phyloP scores from a whole-genome alignment of 2,329 filamentous ascomycete species.

The Aspergillus sp. region DNA sequence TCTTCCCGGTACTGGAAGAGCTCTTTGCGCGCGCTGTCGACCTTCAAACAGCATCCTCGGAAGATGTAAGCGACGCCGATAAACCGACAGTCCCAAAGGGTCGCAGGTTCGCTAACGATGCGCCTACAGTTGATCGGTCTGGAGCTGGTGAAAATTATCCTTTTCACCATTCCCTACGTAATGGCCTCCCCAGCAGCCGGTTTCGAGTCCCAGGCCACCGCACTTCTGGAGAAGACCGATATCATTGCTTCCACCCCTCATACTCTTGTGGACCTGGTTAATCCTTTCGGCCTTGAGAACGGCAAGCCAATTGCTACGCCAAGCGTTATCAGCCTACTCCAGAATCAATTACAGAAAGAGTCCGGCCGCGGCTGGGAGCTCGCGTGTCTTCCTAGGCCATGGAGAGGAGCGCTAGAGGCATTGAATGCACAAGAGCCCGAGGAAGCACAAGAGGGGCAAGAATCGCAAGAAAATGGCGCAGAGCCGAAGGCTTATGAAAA shows the following conservation, averaged over 20 bases:
- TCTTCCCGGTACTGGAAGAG: slow-evolving; percentile 83
- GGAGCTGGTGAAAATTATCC: slow-evolving; percentile 94
- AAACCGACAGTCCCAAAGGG: background rate
- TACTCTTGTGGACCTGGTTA: slow-evolving; percentile 78
- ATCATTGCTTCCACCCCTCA: slow-evolving; percentile 90
- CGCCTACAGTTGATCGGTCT: slow-evolving; percentile 60
- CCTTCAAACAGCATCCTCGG: slow-evolving; percentile 86
- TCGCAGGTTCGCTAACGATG: slow-evolving; percentile 18
- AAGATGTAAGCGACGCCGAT: slow-evolving; percentile 69
- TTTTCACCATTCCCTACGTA: slow-evolving; percentile 89
- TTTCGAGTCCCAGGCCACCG: slow-evolving; percentile 71
- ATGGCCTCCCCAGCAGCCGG: slow-evolving; percentile 72
- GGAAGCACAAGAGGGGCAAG: slow-evolving; percentile 38
- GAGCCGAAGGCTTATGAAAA: slow-evolving; percentile 61
- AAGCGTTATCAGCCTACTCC: slow-evolving; percentile 77
- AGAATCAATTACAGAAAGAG: slow-evolving; percentile 82
- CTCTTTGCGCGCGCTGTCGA: slow-evolving; percentile 91
- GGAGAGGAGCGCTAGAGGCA: slow-evolving; percentile 40
- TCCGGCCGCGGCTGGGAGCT: slow-evolving; percentile 74
- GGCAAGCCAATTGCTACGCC: slow-evolving; percentile 64
- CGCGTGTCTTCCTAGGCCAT: slow-evolving; percentile 61
- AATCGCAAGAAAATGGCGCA: slow-evolving; percentile 37
- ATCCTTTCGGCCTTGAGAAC: slow-evolving; percentile 71
- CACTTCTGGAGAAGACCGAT: slow-evolving; percentile 88
- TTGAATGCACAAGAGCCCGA: slow-evolving; percentile 20